A percentile compares a stretch with the other conserved stretches of the same genome.
These are phyloP conservation scores for Candida saitoana DNA, from an alignment of 805 yeast genomes.

Conservation along the genomic window DNA sequence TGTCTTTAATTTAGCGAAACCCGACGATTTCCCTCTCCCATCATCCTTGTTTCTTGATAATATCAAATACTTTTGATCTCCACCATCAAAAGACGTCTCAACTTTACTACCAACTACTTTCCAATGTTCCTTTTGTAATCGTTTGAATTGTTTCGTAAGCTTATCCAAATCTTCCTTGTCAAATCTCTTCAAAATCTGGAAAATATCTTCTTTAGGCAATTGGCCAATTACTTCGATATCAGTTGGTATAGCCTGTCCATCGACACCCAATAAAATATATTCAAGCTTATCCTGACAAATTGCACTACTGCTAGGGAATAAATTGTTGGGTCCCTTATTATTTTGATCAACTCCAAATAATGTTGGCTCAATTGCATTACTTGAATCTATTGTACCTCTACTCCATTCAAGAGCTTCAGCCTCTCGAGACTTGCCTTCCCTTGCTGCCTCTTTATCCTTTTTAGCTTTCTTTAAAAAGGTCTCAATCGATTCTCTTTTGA, in stretches of 20 bases:
- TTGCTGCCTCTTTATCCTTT: constrained; percentile 31
- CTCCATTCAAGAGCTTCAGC: constrained; percentile 53
- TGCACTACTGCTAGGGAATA: constrained; percentile 14
- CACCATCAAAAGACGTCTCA: constrained; percentile 2
- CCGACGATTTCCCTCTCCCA: not conserved
- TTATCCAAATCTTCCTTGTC: constrained; percentile 29
- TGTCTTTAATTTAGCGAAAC: constrained; percentile 14
- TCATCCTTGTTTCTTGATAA: constrained; percentile 8
- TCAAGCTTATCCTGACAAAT: constrained; percentile 12
- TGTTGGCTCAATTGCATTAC: constrained; percentile 39
- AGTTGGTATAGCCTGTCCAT: constrained; percentile 32
- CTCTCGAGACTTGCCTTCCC: constrained; percentile 45
- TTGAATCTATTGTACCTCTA: constrained; percentile 27
- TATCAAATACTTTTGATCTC: constrained; percentile 13
- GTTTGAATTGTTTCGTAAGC: constrained; percentile 33
- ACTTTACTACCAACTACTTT: constrained; percentile 49
- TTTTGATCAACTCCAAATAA: constrained; percentile 41
- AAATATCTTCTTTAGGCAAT: constrained; percentile 37
- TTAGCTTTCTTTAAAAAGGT: constrained; percentile 42
- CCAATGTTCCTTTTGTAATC: constrained; percentile 48
- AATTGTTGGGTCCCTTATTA: constrained; percentile 7
- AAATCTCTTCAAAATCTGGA: constrained; percentile 36
- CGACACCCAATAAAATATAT: constrained; percentile 27
- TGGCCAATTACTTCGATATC: constrained; percentile 38
- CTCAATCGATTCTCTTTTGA: constrained; percentile 26